Evolutionary conservation across 2,329 filamentous ascomycete genomes (phyloP).

Genomic region (Pseudogymnoascus sp.): DNA sequence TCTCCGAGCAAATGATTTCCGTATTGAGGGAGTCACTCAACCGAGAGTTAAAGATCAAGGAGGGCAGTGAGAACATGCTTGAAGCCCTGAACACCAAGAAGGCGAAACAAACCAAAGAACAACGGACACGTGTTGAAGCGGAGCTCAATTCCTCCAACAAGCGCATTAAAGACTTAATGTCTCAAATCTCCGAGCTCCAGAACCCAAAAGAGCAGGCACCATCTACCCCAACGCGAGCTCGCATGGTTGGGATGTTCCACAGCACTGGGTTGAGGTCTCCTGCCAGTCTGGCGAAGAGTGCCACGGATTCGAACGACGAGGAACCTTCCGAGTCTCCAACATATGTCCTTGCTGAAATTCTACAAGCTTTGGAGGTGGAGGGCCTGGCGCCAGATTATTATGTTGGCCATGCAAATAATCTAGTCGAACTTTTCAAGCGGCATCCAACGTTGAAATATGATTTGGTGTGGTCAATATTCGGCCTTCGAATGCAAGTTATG

Average conservation of each 20-base stretch:
- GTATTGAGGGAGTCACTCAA: conserved; percentile 76
- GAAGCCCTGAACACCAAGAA: conserved; percentile 93
- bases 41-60: conserved; percentile 95
- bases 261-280: conserved; percentile 47
- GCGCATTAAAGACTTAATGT: conserved; percentile 52
- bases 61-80: conserved; percentile 93
- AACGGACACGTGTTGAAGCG: conserved; percentile 68
- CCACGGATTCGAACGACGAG: conserved; percentile 54
- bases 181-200: conserved; percentile 52
- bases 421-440: conserved; percentile 94
- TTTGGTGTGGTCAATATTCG: conserved; percentile 91
- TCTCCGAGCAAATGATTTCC: conserved; percentile 64
- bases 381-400: conserved; percentile 92
- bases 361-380: conserved; percentile 81
- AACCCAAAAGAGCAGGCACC: conserved; percentile 34
- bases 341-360: conserved; percentile 77
- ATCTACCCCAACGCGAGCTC: conserved; percentile 39
- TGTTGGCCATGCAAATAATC: conserved; percentile 78
- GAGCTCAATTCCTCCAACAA: conserved; percentile 84
- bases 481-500: conserved; percentile 88
- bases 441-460: conserved; percentile 94
- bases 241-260: conserved; percentile 40
- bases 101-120: conserved; percentile 87
- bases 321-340: conserved; percentile 78
- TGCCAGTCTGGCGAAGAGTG: conserved; percentile 45